Base-by-base conservation (phyloP, 2,329 filamentous ascomycete species). In the Penicillium glabrum region DNA sequence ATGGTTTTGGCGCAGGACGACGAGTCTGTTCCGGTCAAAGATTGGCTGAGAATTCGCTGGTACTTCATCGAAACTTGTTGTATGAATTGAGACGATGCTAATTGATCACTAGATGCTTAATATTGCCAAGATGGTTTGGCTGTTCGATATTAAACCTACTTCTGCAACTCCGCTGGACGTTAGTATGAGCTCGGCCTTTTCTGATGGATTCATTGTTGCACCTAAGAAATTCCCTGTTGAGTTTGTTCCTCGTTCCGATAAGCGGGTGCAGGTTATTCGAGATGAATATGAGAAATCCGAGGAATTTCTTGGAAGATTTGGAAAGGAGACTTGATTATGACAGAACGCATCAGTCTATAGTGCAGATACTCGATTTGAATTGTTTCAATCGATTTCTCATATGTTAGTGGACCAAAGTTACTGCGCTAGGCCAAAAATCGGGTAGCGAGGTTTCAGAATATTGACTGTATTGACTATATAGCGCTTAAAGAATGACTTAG, bases 91-190 rank as follows among this genome's bases (percentile, higher is more conserved):
- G 7, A 2, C 3, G 16, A 16, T 19, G 11, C 19, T 44, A 29
- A 29, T 27, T 10, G 14, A 46, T 26, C 5, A 29, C 16, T 13
- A 27, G 44, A 46, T 46, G 44, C 23, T 52, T 6, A 52, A 52
- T n/a, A 52, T 52, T 14, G 39, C 50, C 7, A 52, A 52, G 41
- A 37, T 52, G n/a, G 41, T 52, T 5, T 52, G 50, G 50, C 27
- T 45, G 7, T 52, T 52, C n/a, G 21, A 52, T 24, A 43, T 52
- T 13, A 21, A 43, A 16, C 10, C 26, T 31, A 24, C n/a, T 46
- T 27, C 23, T 9, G 35, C 41, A 14, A 31, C 19, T 14, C 37
- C 50, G 5, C 23, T 41, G 14, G 50, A 53, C 26, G 23, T 46
- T 2, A 37, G 9, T n/a, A 41, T 53, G 19, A 45, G 44, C 21